phyloP scores from a whole-genome alignment of 1,284 basidiomycete genomes.

The Rhodotorula sp. region DNA sequence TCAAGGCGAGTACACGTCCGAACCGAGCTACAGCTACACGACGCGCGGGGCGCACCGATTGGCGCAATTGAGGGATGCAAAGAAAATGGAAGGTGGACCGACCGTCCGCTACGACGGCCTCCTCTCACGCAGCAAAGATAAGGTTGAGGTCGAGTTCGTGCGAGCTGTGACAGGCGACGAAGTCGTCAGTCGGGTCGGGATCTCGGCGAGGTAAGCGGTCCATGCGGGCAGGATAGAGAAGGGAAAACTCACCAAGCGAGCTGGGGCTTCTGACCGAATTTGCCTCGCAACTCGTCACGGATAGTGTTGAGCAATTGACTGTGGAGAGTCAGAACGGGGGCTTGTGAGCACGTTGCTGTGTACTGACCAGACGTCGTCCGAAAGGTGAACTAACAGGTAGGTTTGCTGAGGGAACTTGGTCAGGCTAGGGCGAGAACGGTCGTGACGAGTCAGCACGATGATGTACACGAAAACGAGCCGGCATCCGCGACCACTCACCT shows the following conservation, averaged over 20 bases:
- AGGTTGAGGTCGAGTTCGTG: slow-evolving; percentile 44
- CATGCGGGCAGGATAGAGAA: neutral
- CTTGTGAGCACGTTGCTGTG: neutral
- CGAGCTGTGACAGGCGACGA: slow-evolving; percentile 11
- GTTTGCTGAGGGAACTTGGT: slow-evolving; percentile 61
- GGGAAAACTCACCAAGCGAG: slow-evolving; percentile 9
- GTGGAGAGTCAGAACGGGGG: neutral
- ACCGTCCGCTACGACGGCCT: neutral
- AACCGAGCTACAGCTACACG: too few species aligned
- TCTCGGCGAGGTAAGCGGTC: too few species aligned
- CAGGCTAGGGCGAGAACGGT: slow-evolving; percentile 3
- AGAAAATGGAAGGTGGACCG: neutral
- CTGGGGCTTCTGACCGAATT: slow-evolving; percentile 49
- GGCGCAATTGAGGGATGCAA: neutral
- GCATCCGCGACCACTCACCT: neutral
- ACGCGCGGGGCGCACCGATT: too few species aligned
- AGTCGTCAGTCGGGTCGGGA: neutral
- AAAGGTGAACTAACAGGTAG: slow-evolving; percentile 56
- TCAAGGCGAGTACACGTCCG: too few species aligned
- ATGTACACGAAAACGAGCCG: too few species aligned
- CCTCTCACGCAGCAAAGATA: slow-evolving; percentile 16
- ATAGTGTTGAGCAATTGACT: slow-evolving; percentile 55
- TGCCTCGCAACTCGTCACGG: slow-evolving; percentile 56
- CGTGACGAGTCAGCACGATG: too few species aligned
- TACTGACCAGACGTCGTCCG: neutral